These are phyloP conservation scores for Rhizophora apiculata DNA, from an alignment of 345 rosid species.

Conservation along the genomic window DNA sequence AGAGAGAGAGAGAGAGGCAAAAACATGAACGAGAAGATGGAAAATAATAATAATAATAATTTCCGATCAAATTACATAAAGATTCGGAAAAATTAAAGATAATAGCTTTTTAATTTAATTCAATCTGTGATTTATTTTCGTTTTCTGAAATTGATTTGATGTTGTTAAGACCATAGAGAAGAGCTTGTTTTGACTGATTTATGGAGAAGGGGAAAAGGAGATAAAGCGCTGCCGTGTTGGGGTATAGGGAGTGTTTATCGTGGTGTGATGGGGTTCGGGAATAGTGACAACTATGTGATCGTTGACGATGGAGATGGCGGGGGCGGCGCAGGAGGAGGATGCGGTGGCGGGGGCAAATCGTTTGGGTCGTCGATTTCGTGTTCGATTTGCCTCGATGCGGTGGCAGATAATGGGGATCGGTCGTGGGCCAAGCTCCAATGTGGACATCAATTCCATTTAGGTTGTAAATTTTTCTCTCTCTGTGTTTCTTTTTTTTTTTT, in stretches of 20 bases:
- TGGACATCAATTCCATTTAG: constrained; percentile 88
- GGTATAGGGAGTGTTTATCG: constrained; percentile 19
- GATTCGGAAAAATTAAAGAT: no score
- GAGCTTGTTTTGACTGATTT: no score
- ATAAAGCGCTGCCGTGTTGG: constrained; percentile 24
- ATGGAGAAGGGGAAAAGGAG: neutral
- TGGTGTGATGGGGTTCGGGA: constrained; percentile 69
- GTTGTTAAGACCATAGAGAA: no score
- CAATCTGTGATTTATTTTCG: no score
- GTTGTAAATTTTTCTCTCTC: constrained; percentile 15
- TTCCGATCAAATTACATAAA: no score
- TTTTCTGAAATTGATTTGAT: no score
- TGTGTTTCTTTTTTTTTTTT: neutral
- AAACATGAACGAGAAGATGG: neutral
- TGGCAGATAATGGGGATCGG: constrained; percentile 75
- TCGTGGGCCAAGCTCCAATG: constrained; percentile 98
- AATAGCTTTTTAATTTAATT: no score
- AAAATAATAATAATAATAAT: no score
- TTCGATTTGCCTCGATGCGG: constrained; percentile 93
- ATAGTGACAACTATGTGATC: constrained; percentile 39
- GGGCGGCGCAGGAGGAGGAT: constrained; percentile 37
- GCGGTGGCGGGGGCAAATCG: constrained; percentile 43
- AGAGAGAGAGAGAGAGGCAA: neutral
- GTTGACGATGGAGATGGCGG: constrained; percentile 51
- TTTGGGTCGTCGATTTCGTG: constrained; percentile 65